Conservation (phyloP, 345 rosid genomes). For the Raphanus sativus region DNA sequence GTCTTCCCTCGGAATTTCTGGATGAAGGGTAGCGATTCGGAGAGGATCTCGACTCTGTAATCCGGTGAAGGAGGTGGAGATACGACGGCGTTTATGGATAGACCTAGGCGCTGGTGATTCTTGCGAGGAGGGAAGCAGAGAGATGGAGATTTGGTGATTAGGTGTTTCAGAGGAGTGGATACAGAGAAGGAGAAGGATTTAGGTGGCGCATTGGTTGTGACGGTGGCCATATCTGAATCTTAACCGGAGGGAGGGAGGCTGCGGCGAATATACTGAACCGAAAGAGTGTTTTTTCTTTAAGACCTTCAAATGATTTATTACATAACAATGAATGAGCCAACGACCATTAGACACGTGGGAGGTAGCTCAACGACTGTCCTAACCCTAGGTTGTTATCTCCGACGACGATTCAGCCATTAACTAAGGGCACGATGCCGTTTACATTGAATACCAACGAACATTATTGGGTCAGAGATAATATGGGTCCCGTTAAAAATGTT, state of each 20-base stretch:
- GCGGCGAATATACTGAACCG: constrained; percentile 9
- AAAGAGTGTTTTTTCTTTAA: not conserved
- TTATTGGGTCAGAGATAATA: no score
- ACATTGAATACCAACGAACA: no score
- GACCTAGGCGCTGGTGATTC: constrained; percentile 5
- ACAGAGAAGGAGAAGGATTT: constrained; percentile 18
- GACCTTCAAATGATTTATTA: no score
- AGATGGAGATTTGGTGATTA: constrained; percentile 12
- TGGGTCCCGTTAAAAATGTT: no score
- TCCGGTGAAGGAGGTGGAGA: constrained; percentile 33
- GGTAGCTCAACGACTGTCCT: no score
- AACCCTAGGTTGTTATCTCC: no score
- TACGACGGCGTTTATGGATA: constrained; percentile 35
- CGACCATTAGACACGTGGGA: no score
- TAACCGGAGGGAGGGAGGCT: constrained; percentile 7
- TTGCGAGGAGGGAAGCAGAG: constrained; percentile 26
- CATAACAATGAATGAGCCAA: no score
- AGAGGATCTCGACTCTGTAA: constrained; percentile 70
- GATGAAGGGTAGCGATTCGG: constrained; percentile 91
- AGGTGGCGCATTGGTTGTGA: constrained; percentile 28
- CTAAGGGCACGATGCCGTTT: no score
- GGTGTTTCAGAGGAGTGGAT: not conserved
- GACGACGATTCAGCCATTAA: no score
- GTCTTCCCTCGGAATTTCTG: constrained; percentile 90
- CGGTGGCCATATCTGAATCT: constrained; percentile 35